Percentiles rank a stretch among this genome's conserved stretches.
Conservation (phyloP, 306 rosid genomes). For the Prunus mira region DNA sequence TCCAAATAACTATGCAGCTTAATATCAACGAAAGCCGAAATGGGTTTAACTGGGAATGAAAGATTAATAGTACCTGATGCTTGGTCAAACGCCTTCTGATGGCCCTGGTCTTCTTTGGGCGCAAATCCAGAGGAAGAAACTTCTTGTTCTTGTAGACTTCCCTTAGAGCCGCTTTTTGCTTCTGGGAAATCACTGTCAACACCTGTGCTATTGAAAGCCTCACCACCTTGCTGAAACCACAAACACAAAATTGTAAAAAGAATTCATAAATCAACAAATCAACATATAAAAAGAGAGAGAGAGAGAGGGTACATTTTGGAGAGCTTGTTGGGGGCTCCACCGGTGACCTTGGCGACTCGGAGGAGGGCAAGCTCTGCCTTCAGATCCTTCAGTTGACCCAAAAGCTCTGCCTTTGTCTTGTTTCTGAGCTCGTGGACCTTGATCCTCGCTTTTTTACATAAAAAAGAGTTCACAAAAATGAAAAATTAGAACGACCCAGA, state of each 20-base stretch:
- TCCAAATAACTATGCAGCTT: background rate
- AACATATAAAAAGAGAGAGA: background rate
- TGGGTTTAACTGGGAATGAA: too few relatives aligned
- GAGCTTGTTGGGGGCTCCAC: slow-evolving; percentile 56
- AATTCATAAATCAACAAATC: background rate
- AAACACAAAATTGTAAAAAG: background rate
- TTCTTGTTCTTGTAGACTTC: slow-evolving; percentile 67
- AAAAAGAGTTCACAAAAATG: background rate
- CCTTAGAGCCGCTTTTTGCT: slow-evolving; percentile 58
- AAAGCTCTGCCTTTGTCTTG: slow-evolving; percentile 38
- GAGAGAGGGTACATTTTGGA: slow-evolving; percentile 36
- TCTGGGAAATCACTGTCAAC: slow-evolving; percentile 61
- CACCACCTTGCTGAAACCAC: slow-evolving; percentile 55
- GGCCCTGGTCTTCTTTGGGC: slow-evolving; percentile 68
- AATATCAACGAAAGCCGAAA: background rate
- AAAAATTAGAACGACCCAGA: background rate
- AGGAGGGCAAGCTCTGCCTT: slow-evolving; percentile 57
- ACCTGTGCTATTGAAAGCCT: slow-evolving; percentile 59
- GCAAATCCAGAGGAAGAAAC: slow-evolving; percentile 59
- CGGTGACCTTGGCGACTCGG: slow-evolving; percentile 55
- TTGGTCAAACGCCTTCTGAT: slow-evolving; percentile 65
- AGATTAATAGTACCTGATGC: slow-evolving; percentile 45
- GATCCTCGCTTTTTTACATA: slow-evolving; percentile 34
- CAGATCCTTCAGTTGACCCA: slow-evolving; percentile 45
- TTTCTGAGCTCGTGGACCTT: slow-evolving; percentile 49